Conservation (phyloP, 2,329 filamentous ascomycete genomes). For the Colletotrichum australisinense region DNA sequence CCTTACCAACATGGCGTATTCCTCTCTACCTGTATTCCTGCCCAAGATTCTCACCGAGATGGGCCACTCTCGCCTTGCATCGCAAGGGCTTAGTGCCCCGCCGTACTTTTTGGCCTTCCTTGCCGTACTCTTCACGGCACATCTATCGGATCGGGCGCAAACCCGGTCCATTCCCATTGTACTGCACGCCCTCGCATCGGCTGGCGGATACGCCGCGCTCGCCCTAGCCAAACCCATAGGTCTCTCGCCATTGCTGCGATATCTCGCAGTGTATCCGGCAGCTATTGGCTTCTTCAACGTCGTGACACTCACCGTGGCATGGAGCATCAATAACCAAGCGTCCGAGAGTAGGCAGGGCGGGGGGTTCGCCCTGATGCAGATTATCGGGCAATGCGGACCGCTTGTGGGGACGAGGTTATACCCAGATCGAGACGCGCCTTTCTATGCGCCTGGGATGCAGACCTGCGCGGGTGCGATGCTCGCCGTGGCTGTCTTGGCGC, state of each 20-base stretch:
- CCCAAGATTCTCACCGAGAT: slow-evolving; percentile 83
- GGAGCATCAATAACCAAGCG: slow-evolving; percentile 88
- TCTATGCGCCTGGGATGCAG: slow-evolving; percentile 72
- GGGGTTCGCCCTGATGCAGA: slow-evolving; percentile 83
- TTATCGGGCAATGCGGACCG: slow-evolving; percentile 85
- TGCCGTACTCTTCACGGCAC: slow-evolving; percentile 77
- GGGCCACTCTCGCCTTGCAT: slow-evolving; percentile 75
- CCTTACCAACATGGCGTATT: slow-evolving; percentile 88
- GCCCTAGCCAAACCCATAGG: slow-evolving; percentile 63
- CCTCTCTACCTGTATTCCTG: slow-evolving; percentile 87
- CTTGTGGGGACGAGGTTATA: slow-evolving; percentile 76
- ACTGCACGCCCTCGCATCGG: slow-evolving; percentile 75
- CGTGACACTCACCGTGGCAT: slow-evolving; percentile 86
- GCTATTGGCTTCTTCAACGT: slow-evolving; percentile 85
- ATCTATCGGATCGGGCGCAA: slow-evolving; percentile 74
- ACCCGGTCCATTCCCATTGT: slow-evolving; percentile 76
- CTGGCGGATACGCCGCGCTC: slow-evolving; percentile 69
- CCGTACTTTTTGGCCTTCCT: slow-evolving; percentile 84
- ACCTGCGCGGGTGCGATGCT: slow-evolving; percentile 73
- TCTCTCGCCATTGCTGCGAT: slow-evolving; percentile 66
- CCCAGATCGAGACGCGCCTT: slow-evolving; percentile 69
- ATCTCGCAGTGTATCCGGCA: slow-evolving; percentile 82
- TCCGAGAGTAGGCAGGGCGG: slow-evolving; percentile 76
- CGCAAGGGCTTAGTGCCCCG: slow-evolving; percentile 84
- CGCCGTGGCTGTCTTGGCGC: slow-evolving; percentile 66